phyloP scores from a whole-genome alignment of 2,329 filamentous ascomycete genomes.

The Fusarium sp. region DNA sequence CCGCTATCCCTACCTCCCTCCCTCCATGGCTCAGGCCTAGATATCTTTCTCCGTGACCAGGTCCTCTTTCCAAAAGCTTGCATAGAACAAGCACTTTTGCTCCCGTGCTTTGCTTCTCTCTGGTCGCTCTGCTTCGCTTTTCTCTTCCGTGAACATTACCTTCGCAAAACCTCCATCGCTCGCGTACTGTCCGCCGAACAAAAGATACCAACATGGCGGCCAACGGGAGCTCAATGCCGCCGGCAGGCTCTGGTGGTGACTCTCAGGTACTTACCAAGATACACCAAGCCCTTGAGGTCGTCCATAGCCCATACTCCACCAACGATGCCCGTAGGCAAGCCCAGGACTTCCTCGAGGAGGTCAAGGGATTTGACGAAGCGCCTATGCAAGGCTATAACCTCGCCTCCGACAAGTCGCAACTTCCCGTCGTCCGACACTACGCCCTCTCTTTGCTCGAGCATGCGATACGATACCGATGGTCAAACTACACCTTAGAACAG shows the following conservation, averaged over 20 bases:
- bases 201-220: conserved; percentile 52
- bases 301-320: conserved; percentile 84
- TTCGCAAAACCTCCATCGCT: conserved; percentile 26
- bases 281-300: conserved; percentile 85
- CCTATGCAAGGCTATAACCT: conserved; percentile 88
- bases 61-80: conserved; percentile 34
- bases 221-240: conserved; percentile 53
- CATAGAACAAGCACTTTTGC: conserved; percentile 38
- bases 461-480: conserved; percentile 87
- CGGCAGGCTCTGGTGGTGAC: conserved; percentile 55
- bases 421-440: conserved; percentile 90
- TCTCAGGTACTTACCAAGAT: conserved; percentile 74
- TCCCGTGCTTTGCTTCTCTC: conserved; percentile 23
- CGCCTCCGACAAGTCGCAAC: conserved; percentile 79
- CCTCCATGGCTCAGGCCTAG: conserved; percentile 40
- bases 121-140: conserved; percentile 16
- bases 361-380: conserved; percentile 84
- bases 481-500: conserved; percentile 77
- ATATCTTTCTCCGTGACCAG: conserved; percentile 25
- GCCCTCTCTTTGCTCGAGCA: conserved; percentile 93
- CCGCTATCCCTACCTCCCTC: conserved; percentile 5
- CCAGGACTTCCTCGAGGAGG: conserved; percentile 84
- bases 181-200: conserved; percentile 15
- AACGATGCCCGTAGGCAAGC: conserved; percentile 88
- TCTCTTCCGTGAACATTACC: conserved; percentile 21